Base-by-base conservation (phyloP, 345 rosid species). In the Eucalyptus pauciflora region DNA sequence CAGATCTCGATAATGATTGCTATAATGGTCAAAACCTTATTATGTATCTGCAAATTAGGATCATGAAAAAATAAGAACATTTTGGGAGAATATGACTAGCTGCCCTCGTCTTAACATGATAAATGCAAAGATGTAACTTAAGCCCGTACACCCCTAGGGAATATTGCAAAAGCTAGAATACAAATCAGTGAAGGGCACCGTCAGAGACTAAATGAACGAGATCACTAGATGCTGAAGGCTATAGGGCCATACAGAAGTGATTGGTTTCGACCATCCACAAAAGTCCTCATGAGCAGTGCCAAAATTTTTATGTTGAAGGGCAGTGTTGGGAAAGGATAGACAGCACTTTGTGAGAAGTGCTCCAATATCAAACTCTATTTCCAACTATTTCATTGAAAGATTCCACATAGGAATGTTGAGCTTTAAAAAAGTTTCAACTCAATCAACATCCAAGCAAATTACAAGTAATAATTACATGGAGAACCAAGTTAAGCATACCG, bases 1-100 rank as follows among this genome's bases (percentile, higher is more conserved):
- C 96, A 95, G 76, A 93, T 94, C 96, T 98, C 99, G 52, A 96
- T 94, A 90, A 98, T 81, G 88, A 97, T 94, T 48, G 98, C 97
- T 91, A 98, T 46, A 67, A 96, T 12, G 5, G 98, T 98, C 86
- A 97, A 91, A 88, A 98, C 91, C 92, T 94, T 96, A 95, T 93
- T 95, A 90, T 94, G 98, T 86, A 97, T 93, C 99, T 97, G 98
- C 94, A 93, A 13, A 13, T 76, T 41, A 90, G 64, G 29, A 79
- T 58, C 88, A 71, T 83, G 64, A 87, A 81, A 51, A 41, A 48
- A 50, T 45, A 10, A 76, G 85, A 11, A 76, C 85, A 76, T 76
- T 76, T 41, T 41, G 48, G 24, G 85, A 76, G 85, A 22, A 76
- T 76, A 41, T 76, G 85, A 20, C 85, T 41, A 76, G 13, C 85